Evolutionary conservation across 305 asterid species (phyloP).

Genomic region (Rubia tinctorum): DNA sequence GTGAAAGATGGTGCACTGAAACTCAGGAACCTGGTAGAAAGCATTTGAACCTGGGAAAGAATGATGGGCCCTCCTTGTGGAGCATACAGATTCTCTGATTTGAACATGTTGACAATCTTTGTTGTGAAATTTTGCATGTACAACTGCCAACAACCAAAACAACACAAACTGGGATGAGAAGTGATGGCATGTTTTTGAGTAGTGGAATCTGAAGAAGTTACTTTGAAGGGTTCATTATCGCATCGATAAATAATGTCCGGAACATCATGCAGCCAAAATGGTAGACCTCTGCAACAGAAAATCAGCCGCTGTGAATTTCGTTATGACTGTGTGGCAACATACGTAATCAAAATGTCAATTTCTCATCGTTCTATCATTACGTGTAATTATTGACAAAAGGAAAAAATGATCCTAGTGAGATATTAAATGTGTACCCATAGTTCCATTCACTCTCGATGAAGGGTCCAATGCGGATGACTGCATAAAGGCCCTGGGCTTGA

Average conservation of each 20-base stretch:
- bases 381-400: background rate
- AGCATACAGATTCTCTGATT: slow-evolving; percentile 67
- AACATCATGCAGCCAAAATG: slow-evolving; percentile 86
- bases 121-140: slow-evolving; percentile 32
- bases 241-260: slow-evolving; percentile 66
- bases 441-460: slow-evolving; percentile 82
- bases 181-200: background rate
- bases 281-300: slow-evolving; percentile 26
- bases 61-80: slow-evolving; percentile 94
- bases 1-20: too few species aligned
- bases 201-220: slow-evolving; percentile 1
- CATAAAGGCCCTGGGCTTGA: slow-evolving; percentile 71
- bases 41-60: slow-evolving; percentile 60
- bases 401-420: too few species aligned
- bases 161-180: background rate
- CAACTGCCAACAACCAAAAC: background rate
- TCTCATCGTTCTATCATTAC: background rate
- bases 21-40: background rate
- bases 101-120: slow-evolving; percentile 59
- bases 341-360: too few species aligned
- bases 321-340: too few species aligned
- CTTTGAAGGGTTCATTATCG: slow-evolving; percentile 50
- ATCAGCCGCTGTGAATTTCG: background rate
- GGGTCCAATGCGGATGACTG: slow-evolving; percentile 83
- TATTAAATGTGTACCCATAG: slow-evolving; percentile 51